Evolutionary conservation across 2,329 filamentous ascomycete species (phyloP).

Genomic region (Botrytis sinoallii): DNA sequence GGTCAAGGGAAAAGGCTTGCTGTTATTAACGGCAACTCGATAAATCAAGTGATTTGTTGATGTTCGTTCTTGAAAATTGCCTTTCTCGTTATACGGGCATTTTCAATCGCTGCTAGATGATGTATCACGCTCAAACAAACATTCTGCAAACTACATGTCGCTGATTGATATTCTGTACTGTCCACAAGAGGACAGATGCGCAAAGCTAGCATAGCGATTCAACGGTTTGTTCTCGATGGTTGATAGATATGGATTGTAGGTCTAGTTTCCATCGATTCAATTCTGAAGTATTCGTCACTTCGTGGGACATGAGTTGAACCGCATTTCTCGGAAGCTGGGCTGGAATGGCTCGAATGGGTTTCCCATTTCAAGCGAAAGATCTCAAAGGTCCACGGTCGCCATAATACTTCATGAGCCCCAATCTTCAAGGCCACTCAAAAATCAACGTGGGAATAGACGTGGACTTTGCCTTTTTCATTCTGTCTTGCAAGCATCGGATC

Average conservation of each 20-base stretch:
- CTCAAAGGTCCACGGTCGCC: background rate
- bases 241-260: background rate
- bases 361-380: background rate
- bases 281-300: background rate
- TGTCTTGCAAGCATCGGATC: background rate
- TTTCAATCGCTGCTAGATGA: background rate
- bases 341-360: background rate
- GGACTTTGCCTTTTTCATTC: background rate
- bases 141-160: background rate
- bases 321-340: background rate
- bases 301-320: background rate
- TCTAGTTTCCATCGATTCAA: background rate
- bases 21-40: background rate
- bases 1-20: background rate
- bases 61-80: rapidly evolving
- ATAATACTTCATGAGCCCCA: background rate
- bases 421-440: background rate
- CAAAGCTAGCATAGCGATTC: background rate
- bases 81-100: background rate
- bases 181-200: background rate
- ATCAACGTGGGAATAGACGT: background rate
- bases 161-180: background rate
- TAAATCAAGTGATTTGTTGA: background rate
- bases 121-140: background rate
- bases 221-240: background rate